These are phyloP conservation scores for Breynia disticha DNA, from an alignment of 441 rosid species.

Conservation along the genomic window DNA sequence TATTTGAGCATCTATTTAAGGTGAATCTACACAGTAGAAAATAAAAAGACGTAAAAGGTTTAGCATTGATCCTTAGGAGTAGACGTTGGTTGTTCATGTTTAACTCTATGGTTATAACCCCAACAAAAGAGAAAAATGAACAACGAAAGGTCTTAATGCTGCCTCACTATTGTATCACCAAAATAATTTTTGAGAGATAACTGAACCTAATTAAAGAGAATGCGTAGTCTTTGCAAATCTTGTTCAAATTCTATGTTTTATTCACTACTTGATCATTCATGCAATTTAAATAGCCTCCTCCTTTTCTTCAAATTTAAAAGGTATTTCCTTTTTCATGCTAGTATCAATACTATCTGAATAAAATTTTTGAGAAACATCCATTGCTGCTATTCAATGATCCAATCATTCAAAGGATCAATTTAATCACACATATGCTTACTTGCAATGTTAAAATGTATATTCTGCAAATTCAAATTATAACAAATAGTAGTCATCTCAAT, in stretches of 20 bases:
- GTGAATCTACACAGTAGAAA: too few species aligned
- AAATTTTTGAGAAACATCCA: not conserved
- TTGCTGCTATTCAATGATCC: slow-evolving; percentile 9
- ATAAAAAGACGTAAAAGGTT: too few species aligned
- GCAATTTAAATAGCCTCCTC: not conserved
- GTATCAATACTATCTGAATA: slow-evolving; percentile 5
- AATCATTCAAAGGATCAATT: slow-evolving; percentile 20
- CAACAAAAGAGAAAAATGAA: too few species aligned
- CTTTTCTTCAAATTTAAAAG: slow-evolving; percentile 5
- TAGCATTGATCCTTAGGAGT: too few species aligned
- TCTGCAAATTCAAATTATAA: slow-evolving; percentile 36
- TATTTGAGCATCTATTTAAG: too few species aligned
- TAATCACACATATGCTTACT: slow-evolving; percentile 12
- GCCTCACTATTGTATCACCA: too few species aligned
- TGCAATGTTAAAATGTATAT: slow-evolving; percentile 10
- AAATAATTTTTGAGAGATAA: too few species aligned
- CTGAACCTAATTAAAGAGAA: too few species aligned
- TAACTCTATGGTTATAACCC: too few species aligned
- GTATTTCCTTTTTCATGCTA: slow-evolving; percentile 1
- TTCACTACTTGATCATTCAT: not conserved
- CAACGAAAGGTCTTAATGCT: too few species aligned
- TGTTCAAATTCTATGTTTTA: not conserved
- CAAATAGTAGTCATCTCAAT: slow-evolving; percentile 31
- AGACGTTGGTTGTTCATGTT: too few species aligned
- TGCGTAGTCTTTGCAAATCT: not conserved